Evolutionary conservation across 169 alveolate species (phyloP).

Genomic region (Babesia ovata): DNA sequence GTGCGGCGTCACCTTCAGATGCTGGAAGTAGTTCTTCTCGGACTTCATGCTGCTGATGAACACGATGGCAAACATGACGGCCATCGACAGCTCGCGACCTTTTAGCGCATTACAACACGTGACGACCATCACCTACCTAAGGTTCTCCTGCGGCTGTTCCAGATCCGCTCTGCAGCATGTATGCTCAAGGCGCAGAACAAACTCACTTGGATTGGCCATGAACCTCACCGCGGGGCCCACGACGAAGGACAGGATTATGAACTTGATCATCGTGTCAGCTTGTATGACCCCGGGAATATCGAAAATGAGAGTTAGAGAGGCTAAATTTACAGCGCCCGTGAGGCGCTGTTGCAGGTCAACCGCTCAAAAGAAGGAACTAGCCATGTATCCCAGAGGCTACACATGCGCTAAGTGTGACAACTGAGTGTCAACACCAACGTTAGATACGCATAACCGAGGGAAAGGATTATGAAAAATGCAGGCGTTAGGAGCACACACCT

Average conservation of each 20-base stretch:
- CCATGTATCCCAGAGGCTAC: no score
- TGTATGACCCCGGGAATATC: no score
- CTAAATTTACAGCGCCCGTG: no score
- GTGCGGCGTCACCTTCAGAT: conserved; percentile 86
- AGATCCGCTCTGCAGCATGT: conserved; percentile 22
- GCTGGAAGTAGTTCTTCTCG: conserved; percentile 83
- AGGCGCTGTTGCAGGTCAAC: no score
- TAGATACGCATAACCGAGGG: no score
- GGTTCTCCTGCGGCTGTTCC: conserved; percentile 33
- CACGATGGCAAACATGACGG: conserved; percentile 4
- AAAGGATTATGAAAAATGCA: no score
- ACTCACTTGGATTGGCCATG: conserved; percentile 54
- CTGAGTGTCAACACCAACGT: no score
- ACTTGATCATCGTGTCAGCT: not conserved
- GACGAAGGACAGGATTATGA: conserved; percentile 15
- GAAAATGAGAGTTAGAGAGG: no score
- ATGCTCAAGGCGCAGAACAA: not conserved
- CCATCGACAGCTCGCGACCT: conserved; percentile 52
- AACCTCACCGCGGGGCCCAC: conserved; percentile 32
- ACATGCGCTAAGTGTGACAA: no score
- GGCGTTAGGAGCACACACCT: no score
- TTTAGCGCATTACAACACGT: not conserved
- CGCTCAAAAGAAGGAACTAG: no score
- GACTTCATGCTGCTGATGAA: conserved; percentile 16
- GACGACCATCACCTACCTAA: not conserved